Evolutionary conservation across 306 rosid species (phyloP), one percentile per base, ranked within the genome.

Genomic region (Ormosia emarginata): DNA sequence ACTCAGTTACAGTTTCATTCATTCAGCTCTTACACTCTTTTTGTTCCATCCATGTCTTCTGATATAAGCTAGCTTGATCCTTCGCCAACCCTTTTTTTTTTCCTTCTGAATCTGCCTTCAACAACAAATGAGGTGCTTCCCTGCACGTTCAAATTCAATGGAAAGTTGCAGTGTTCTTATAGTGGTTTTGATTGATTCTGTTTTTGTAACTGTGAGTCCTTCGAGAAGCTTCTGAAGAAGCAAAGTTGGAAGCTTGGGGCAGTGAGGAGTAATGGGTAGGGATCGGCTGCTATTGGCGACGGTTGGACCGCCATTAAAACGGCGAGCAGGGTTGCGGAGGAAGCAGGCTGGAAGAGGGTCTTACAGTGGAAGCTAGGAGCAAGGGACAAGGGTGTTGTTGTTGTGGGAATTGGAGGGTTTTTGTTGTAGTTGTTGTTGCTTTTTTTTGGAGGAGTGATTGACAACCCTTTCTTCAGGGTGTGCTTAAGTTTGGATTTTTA

Each of bases 311-410:
- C 97, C 97, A 76, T 79, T 92, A 86, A 91, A 92, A 81, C 89
- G 93, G 92, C 92, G 97, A 88, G 97, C 97, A 15, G 95, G 97
- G 80, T 70, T 92, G 68, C 83, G 97, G 89, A 92, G 91, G 79
- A 92, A 92, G 79, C 97, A 92, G 88, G 97, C 97, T 61, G 95
- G 97, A 74, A 86, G 97, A 91, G 97, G 97, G 37, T 92, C 97
- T 18, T 92, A 92, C 5, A 87, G 97, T 80, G 97, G 91, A 83
- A 92, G 97, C 89, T 92, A 92, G 94, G 80, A n/a, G 47, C 52
- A 68, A 65, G 67, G 59, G 55, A 8, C 6, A 49, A 49, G 55
- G 74, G 50, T 37, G 14, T 2, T 65, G 4, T 53, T 13, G 52
- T 7, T 8, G 15, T 14, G 65, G 59, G 62, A 82, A 40, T 61